Percentiles rank a stretch among this genome's conserved stretches.
Conservation (phyloP, 208 protist species). For the Wallacemonas sp. region DNA sequence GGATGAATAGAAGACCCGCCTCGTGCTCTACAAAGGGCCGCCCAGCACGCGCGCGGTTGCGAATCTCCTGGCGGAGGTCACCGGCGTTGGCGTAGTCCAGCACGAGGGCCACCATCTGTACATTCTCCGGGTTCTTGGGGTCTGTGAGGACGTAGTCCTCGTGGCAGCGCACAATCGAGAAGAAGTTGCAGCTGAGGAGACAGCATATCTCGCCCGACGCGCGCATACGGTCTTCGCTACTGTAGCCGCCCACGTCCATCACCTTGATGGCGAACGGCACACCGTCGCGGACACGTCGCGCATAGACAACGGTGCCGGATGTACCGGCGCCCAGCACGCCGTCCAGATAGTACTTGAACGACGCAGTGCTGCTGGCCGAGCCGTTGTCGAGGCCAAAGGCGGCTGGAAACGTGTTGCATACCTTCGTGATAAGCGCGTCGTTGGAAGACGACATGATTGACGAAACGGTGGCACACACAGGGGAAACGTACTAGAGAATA, state of each 20-base stretch:
- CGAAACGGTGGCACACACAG: background rate
- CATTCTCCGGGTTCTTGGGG: constrained; percentile 23
- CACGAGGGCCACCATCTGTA: constrained; percentile 51
- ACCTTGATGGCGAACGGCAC: constrained; percentile 38
- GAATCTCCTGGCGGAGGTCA: constrained; percentile 63
- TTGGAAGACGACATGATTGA: constrained; percentile 11
- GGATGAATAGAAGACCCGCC: constrained; percentile 57
- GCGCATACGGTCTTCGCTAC: constrained; percentile 20
- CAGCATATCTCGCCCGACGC: constrained; percentile 33
- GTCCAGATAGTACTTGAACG: constrained; percentile 20
- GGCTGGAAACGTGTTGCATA: constrained; percentile 10
- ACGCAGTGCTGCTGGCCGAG: background rate
- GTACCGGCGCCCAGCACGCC: constrained; percentile 21
- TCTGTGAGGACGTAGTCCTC: constrained; percentile 24
- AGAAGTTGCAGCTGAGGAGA: constrained; percentile 43
- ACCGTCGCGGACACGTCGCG: constrained; percentile 17
- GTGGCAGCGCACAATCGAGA: constrained; percentile 51
- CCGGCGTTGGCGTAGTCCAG: constrained; percentile 78
- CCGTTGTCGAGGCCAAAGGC: constrained; percentile 14
- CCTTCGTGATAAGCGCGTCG: constrained; percentile 17
- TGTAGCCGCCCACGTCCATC: constrained; percentile 35
- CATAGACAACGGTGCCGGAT: constrained; percentile 24
- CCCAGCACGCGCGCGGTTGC: constrained; percentile 24
- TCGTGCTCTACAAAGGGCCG: constrained; percentile 52
- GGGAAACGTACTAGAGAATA: background rate